A percentile compares a stretch with the other conserved stretches of the same genome.
Evolutionary conservation across 1,284 basidiomycete genomes (phyloP).

Genomic region (Lentinula novae-zelandiae): DNA sequence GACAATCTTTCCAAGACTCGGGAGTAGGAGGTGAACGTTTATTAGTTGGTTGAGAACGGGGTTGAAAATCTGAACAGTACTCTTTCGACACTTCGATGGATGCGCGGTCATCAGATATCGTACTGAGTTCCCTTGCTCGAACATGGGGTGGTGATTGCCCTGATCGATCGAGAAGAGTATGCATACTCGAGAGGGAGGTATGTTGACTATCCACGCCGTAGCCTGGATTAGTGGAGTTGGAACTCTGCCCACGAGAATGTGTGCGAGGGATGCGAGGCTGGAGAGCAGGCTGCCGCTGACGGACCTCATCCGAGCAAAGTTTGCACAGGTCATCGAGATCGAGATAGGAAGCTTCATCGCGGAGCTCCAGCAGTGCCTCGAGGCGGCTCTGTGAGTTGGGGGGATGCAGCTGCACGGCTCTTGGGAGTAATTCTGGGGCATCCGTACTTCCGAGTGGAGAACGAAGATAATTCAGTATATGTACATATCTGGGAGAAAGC

Average conservation of each 20-base stretch:
- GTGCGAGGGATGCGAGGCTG: constrained; percentile 29
- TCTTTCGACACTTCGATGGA: neutral
- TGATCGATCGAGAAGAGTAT: constrained; percentile 41
- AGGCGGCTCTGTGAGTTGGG: constrained; percentile 42
- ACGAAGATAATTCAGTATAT: constrained; percentile 69
- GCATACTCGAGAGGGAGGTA: constrained; percentile 45
- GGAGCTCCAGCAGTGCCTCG: constrained; percentile 64
- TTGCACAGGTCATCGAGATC: constrained; percentile 56
- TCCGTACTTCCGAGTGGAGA: constrained; percentile 42
- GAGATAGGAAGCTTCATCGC: constrained; percentile 72
- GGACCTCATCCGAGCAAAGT: constrained; percentile 66
- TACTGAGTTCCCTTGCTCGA: constrained; percentile 16
- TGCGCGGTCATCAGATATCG: neutral
- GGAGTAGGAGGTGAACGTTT: constrained; percentile 31
- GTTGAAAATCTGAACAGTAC: neutral
- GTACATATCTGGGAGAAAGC: constrained; percentile 47
- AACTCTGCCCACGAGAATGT: constrained; percentile 28
- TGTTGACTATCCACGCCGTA: constrained; percentile 35
- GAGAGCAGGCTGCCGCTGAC: constrained; percentile 31
- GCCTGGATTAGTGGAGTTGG: constrained; percentile 17
- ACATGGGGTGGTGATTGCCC: constrained; percentile 17
- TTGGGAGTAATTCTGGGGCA: constrained; percentile 53
- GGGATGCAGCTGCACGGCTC: constrained; percentile 48
- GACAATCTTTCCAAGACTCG: constrained; percentile 31
- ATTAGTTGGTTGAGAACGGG: neutral